Conservation (phyloP, 2,329 filamentous ascomycete species). For the Botryosphaeria dothidea region DNA sequence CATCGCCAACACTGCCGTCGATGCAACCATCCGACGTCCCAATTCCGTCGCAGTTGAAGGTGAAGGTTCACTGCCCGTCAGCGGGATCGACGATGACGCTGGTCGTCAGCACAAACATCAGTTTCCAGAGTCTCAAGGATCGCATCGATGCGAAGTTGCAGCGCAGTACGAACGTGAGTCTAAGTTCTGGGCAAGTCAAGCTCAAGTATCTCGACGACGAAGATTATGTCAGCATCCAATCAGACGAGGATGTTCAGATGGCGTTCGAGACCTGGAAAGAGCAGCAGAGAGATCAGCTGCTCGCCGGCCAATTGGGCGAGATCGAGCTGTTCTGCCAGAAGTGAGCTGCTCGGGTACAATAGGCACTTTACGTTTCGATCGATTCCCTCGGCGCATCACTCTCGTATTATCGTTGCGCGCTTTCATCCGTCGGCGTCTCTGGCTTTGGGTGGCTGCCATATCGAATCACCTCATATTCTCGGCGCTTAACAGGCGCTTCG, state of each 20-base stretch:
- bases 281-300: conserved; percentile 62
- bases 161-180: conserved; percentile 80
- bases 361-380: conserved; percentile 3
- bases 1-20: conserved; percentile 36
- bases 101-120: conserved; percentile 95
- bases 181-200: conserved; percentile 79
- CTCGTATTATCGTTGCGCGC: not conserved
- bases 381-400: conserved; percentile 1
- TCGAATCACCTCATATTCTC: conserved; percentile 7
- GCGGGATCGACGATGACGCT: conserved; percentile 90
- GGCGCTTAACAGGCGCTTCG: conserved; percentile 6
- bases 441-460: not conserved
- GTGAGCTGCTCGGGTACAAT: conserved; percentile 21
- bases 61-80: conserved; percentile 79
- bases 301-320: conserved; percentile 72
- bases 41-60: conserved; percentile 80
- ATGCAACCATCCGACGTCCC: conserved; percentile 29
- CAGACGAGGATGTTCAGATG: conserved; percentile 93
- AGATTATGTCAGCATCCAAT: conserved; percentile 90
- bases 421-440: conserved; percentile 9
- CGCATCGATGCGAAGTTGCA: conserved; percentile 94
- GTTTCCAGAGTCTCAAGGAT: conserved; percentile 89
- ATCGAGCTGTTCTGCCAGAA: conserved; percentile 63
- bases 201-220: conserved; percentile 91
- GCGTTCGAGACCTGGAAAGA: conserved; percentile 95